phyloP scores from a whole-genome alignment of 139 green algal genomes.

The Mychonastes homosphaera region DNA sequence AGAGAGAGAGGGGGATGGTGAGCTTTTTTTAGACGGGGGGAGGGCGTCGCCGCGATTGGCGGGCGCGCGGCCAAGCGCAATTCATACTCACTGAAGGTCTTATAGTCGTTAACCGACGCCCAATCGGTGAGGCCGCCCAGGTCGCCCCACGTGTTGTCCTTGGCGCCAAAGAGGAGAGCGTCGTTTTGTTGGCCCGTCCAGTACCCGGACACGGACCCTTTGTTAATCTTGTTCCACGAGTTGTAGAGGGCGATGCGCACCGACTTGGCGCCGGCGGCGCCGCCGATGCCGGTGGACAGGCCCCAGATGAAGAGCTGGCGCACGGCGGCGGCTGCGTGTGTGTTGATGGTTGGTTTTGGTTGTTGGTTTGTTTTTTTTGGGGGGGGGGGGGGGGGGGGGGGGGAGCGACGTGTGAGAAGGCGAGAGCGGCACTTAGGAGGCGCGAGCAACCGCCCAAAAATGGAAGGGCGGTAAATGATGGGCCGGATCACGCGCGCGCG shows the following conservation, averaged over 20 bases:
- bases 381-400: too few relatives aligned
- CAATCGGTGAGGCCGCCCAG: constrained; percentile 8
- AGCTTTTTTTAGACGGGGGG: background rate
- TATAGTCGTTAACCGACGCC: constrained; percentile 3
- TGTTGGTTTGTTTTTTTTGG: too few relatives aligned
- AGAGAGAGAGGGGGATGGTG: background rate
- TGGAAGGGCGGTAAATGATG: too few relatives aligned
- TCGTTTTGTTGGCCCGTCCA: constrained; percentile 14
- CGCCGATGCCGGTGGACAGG: background rate
- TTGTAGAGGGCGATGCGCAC: constrained; percentile 10
- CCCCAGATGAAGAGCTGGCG: constrained; percentile 5
- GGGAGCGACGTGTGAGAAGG: too few relatives aligned
- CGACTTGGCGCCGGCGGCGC: constrained; percentile 8
- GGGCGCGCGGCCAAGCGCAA: background rate
- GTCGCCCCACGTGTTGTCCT: constrained; percentile 11
- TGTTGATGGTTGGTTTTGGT: too few relatives aligned
- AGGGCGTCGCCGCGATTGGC: background rate
- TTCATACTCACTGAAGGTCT: constrained; percentile 7
- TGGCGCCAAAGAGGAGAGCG: constrained; percentile 9
- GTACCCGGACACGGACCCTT: background rate
- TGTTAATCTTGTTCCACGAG: constrained; percentile 11
- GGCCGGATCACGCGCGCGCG: too few relatives aligned
- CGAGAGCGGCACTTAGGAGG: too few relatives aligned
- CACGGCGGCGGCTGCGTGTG: constrained; percentile 1
- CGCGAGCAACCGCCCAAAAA: too few relatives aligned